Conservation (phyloP, 805 yeast genomes). For the Candida parachauliodes region DNA sequence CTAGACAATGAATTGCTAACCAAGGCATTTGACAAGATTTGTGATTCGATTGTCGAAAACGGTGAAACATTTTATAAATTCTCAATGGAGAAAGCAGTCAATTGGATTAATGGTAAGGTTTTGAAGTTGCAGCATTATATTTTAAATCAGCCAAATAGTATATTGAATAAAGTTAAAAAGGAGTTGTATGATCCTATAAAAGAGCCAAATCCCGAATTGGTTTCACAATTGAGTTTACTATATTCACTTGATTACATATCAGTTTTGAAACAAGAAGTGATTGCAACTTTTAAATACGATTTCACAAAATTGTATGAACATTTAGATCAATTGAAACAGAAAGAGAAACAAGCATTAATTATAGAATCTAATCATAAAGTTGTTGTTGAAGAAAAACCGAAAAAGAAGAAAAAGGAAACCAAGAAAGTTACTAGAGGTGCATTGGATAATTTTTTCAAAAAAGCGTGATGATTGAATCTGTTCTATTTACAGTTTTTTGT, state of each 20-base stretch:
- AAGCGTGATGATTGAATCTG: slow-evolving; percentile 4
- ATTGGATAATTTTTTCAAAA: slow-evolving; percentile 60
- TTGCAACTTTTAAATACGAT: slow-evolving; percentile 15
- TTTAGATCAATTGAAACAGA: slow-evolving; percentile 13
- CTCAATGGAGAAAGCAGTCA: slow-evolving; percentile 33
- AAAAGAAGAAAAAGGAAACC: slow-evolving; percentile 16
- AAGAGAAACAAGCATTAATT: slow-evolving; percentile 20
- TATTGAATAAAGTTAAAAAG: slow-evolving; percentile 16
- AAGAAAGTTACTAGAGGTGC: slow-evolving; percentile 59
- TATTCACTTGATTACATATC: slow-evolving; percentile 44
- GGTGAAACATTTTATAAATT: slow-evolving; percentile 39
- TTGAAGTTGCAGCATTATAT: slow-evolving; percentile 17
- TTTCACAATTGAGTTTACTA: slow-evolving; percentile 24
- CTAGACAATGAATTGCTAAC: slow-evolving; percentile 20
- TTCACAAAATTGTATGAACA: slow-evolving; percentile 19
- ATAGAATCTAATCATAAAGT: slow-evolving; percentile 25
- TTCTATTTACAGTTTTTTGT: slow-evolving; percentile 4
- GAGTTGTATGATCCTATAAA: slow-evolving; percentile 16
- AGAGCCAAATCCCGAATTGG: slow-evolving; percentile 5
- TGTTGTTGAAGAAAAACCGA: slow-evolving; percentile 18
- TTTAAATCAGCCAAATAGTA: slow-evolving; percentile 12
- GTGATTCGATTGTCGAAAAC: slow-evolving; percentile 31
- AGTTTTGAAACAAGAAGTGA: slow-evolving; percentile 21
- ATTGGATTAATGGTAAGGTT: slow-evolving; percentile 38
- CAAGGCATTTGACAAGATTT: slow-evolving; percentile 21